These are phyloP conservation scores for Pythium angustatum DNA, from an alignment of 352 stramenopile species.

Conservation along the genomic window DNA sequence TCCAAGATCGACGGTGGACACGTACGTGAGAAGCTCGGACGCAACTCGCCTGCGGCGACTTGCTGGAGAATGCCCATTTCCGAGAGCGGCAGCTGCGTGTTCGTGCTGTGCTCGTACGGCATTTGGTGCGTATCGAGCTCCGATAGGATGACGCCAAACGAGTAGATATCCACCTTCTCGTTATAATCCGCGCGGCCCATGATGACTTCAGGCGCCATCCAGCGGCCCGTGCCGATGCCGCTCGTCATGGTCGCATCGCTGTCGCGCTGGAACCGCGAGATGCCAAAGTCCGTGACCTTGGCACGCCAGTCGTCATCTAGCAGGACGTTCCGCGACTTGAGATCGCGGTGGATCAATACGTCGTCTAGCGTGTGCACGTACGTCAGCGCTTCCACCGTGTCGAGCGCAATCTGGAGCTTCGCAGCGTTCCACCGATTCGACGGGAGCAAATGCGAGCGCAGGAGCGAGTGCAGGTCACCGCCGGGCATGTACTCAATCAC, in stretches of 20 bases:
- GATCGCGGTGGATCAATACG: conserved; percentile 34
- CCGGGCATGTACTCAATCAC: conserved; percentile 42
- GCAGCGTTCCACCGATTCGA: conserved; percentile 22
- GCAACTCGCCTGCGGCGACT: conserved; percentile 27
- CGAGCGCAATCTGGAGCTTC: conserved; percentile 37
- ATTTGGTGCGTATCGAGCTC: conserved; percentile 29
- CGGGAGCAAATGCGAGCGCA: conserved; percentile 25
- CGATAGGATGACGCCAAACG: conserved; percentile 35
- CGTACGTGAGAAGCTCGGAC: conserved; percentile 22
- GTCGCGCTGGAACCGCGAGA: conserved; percentile 33
- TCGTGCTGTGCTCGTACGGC: conserved; percentile 7
- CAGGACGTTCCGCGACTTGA: conserved; percentile 43
- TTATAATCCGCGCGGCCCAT: conserved; percentile 30
- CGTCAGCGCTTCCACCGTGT: conserved; percentile 33
- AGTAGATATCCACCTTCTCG: conserved; percentile 41
- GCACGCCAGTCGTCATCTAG: conserved; percentile 32
- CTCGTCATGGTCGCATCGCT: conserved; percentile 30
- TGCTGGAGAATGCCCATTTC: conserved; percentile 27
- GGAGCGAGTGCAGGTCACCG: conserved; percentile 35
- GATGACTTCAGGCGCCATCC: conserved; percentile 43
- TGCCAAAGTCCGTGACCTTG: conserved; percentile 40
- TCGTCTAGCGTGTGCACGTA: conserved; percentile 36
- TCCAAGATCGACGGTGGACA: conserved; percentile 27
- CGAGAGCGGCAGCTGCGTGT: conserved; percentile 7
- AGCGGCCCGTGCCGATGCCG: conserved; percentile 35